Conservation (phyloP, 2,329 filamentous ascomycete genomes). For the Phyllosticta citrichinensis region DNA sequence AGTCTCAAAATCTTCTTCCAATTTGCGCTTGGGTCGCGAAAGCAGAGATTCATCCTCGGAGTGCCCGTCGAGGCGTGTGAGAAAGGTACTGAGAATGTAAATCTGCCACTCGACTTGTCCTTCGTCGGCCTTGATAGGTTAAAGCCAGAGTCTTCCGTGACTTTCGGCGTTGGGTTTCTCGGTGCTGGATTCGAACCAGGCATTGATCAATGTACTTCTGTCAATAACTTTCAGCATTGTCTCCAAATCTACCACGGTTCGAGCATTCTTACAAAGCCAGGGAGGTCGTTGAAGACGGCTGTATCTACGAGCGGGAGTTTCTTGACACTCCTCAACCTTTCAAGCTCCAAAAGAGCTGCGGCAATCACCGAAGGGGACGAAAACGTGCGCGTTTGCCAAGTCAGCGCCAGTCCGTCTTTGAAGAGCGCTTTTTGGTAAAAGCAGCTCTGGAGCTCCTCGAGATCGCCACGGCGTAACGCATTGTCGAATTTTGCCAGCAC, state of each 20-base stretch:
- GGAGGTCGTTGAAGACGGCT: not conserved
- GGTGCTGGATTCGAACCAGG: not conserved
- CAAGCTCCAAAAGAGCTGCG: not conserved
- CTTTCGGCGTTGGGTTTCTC: not conserved
- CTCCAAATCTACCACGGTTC: not conserved
- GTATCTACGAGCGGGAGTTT: not conserved
- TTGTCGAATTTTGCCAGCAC: not conserved
- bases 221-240: not conserved
- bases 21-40: not conserved
- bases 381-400: conserved; percentile 2
- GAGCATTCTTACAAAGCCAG: not conserved
- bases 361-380: not conserved
- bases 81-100: conserved; percentile 7
- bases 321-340: not conserved
- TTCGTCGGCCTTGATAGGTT: not conserved
- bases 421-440: not conserved
- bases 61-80: conserved; percentile 2
- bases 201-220: conserved; percentile 5
- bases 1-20: conserved; percentile 1
- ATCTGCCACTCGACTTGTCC: conserved; percentile 8
- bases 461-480: not conserved
- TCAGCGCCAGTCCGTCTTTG: not conserved
- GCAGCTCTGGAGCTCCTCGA: not conserved
- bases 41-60: conserved; percentile 7
- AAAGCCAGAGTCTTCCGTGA: not conserved